Percentiles rank a stretch among this genome's conserved stretches.
Conservation (phyloP, 208 protist genomes). For the Acanthamoeba culbertsoni region DNA sequence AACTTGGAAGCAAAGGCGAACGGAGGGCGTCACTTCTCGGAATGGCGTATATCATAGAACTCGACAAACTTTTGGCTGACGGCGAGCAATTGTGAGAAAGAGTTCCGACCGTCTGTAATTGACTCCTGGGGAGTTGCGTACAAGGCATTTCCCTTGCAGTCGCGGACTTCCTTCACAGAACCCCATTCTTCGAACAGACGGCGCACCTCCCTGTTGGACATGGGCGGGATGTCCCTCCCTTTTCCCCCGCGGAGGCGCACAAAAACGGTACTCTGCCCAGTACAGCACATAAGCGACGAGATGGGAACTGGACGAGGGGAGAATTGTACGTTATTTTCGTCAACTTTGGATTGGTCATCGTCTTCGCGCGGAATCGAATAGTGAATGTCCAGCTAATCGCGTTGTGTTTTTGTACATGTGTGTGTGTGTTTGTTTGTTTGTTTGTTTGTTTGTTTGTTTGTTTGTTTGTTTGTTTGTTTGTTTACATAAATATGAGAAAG, state of each 20-base stretch:
- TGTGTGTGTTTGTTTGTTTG: no score
- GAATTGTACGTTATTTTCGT: background rate
- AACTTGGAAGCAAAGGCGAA: no score
- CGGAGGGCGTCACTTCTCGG: background rate
- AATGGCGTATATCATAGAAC: background rate
- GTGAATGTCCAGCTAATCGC: background rate
- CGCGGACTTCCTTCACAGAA: background rate
- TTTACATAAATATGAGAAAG: background rate
- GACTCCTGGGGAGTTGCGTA: background rate
- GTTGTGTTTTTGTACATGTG: background rate
- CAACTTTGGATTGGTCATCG: background rate
- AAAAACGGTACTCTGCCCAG: background rate
- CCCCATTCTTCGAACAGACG: background rate
- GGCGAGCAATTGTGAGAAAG: background rate
- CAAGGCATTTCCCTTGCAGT: background rate
- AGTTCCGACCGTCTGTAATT: background rate
- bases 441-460: no score
- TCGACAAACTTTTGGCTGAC: constrained; percentile 4
- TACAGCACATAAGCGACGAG: background rate
- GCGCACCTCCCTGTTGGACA: background rate
- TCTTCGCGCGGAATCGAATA: background rate
- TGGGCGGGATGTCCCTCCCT: background rate
- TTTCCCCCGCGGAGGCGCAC: background rate
- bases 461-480: background rate
- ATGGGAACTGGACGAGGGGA: background rate